Evolutionary conservation across 352 stramenopile species (phyloP).

Genomic region (Globisporangium viniferum): DNA sequence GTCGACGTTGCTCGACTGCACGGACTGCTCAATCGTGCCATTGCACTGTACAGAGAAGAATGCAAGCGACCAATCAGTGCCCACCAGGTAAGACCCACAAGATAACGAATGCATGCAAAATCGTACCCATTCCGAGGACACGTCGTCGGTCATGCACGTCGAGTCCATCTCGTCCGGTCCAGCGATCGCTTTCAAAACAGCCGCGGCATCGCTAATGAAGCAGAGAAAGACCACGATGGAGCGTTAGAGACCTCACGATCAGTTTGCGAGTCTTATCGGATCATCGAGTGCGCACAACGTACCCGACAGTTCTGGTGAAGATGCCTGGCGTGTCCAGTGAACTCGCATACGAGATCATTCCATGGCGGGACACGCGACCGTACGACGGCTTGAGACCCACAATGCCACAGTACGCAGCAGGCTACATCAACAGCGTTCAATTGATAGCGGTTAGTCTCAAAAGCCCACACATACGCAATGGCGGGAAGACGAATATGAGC

Average conservation of each 20-base stretch:
- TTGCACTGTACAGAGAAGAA: conserved; percentile 25
- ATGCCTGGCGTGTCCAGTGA: conserved; percentile 96
- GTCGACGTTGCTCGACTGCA: conserved; percentile 26
- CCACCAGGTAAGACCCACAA: not conserved
- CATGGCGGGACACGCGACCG: conserved; percentile 94
- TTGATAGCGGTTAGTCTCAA: not conserved
- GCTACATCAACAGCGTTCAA: conserved; percentile 31
- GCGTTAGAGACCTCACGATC: too few relatives aligned
- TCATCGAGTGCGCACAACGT: not conserved
- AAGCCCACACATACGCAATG: not conserved
- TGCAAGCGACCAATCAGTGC: not conserved
- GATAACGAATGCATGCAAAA: not conserved
- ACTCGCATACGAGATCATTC: conserved; percentile 95
- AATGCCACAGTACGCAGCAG: conserved; percentile 94
- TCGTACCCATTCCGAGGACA: conserved; percentile 60
- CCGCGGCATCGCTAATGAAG: conserved; percentile 47
- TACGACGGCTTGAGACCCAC: conserved; percentile 98
- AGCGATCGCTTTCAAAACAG: conserved; percentile 77
- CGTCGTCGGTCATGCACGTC: conserved; percentile 56
- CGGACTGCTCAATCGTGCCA: conserved; percentile 26
- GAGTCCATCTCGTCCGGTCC: conserved; percentile 82
- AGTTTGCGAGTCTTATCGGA: too few relatives aligned
- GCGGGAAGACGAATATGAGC: not conserved
- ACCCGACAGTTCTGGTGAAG: conserved; percentile 82
- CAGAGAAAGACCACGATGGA: too few relatives aligned